Conservation (phyloP, 495 filamentous ascomycete genomes). For the Aspergillus baeticus region DNA sequence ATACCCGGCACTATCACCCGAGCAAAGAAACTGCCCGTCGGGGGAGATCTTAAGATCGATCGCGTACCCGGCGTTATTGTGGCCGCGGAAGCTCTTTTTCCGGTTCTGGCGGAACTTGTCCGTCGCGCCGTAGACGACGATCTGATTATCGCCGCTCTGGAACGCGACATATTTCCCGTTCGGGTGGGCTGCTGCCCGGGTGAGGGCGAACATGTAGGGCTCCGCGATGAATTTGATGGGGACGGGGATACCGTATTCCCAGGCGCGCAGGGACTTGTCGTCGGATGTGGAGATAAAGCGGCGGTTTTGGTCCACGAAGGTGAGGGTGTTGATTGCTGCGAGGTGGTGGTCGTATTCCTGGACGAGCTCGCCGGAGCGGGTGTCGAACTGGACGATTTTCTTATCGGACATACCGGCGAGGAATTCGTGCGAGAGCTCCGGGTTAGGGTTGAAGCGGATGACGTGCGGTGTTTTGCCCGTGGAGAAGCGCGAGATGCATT, state of each 20-base stretch:
- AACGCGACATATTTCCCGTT: constrained; percentile 90
- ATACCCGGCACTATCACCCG: constrained; percentile 81
- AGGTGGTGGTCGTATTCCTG: constrained; percentile 99
- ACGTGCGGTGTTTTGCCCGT: constrained; percentile 95
- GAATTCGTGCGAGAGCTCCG: constrained; percentile 81
- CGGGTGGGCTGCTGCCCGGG: constrained; percentile 76
- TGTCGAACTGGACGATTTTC: constrained; percentile 98
- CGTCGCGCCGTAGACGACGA: constrained; percentile 87
- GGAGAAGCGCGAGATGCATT: constrained; percentile 80
- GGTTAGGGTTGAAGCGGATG: constrained; percentile 82
- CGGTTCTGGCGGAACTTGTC: constrained; percentile 97
- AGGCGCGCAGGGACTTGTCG: constrained; percentile 91
- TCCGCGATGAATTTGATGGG: constrained; percentile 90
- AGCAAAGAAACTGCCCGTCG: constrained; percentile 83
- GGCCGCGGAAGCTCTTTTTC: constrained; percentile 93
- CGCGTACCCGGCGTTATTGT: constrained; percentile 92
- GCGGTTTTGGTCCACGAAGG: constrained; percentile 90
- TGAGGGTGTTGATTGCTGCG: constrained; percentile 95
- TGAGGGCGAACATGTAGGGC: constrained; percentile 94
- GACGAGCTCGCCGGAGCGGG: constrained; percentile 74
- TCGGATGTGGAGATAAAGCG: constrained; percentile 98
- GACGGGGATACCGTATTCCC: constrained; percentile 97
- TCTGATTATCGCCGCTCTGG: constrained; percentile 92
- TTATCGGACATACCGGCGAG: constrained; percentile 96
- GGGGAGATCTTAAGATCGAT: constrained; percentile 87